Evolutionary conservation across 371 early-diverging fungal species (phyloP), one percentile per base, ranked within the genome.

Genomic region (Phascolomyces articulosus): DNA sequence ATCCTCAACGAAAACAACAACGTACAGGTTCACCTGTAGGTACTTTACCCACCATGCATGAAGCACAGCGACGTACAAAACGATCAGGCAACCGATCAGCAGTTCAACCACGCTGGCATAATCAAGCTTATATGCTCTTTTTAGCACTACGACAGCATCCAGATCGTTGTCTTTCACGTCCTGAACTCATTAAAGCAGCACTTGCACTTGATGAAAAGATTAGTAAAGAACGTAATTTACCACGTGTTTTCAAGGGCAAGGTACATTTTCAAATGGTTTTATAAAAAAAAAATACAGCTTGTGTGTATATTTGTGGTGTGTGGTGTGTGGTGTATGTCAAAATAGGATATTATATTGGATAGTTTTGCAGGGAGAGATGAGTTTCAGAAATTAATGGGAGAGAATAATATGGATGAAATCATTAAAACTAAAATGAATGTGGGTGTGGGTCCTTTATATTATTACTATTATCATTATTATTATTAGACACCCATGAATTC

Each of bases 221-320:
- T 26, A 90, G 93, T 54, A 72, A 76, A 57, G 90, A 92, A 61
- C 80, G 87, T 13, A 85, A 87, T 11, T 64, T 95, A 26, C 93
- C 92, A 6, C 79, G 82, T 48, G 90, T 89, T 27, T 95, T 95
- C 65, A 83, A 87, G 27, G 95, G 95, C 63, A 94, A 93, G 86
- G 92, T 91, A 83, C 23, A 40, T 21, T 18, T 20, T 38, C 4
- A 40, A 21, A 40, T 65, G 47, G 27, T n/a, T n/a, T n/a, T n/a
- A n/a, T n/a, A n/a, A 31, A 60, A 31, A 23, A 44, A 21, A n/a
- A 57, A 40, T n/a, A n/a, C n/a, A n/a, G n/a, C n/a, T n/a, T n/a
- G n/a, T n/a, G n/a, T n/a, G n/a, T n/a, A n/a, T n/a, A n/a, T n/a
- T n/a, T n/a, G n/a, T n/a, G n/a, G n/a, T n/a, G n/a, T n/a, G n/a